phyloP scores from a whole-genome alignment of 208 protist species.

The Angomonas desouzai region DNA sequence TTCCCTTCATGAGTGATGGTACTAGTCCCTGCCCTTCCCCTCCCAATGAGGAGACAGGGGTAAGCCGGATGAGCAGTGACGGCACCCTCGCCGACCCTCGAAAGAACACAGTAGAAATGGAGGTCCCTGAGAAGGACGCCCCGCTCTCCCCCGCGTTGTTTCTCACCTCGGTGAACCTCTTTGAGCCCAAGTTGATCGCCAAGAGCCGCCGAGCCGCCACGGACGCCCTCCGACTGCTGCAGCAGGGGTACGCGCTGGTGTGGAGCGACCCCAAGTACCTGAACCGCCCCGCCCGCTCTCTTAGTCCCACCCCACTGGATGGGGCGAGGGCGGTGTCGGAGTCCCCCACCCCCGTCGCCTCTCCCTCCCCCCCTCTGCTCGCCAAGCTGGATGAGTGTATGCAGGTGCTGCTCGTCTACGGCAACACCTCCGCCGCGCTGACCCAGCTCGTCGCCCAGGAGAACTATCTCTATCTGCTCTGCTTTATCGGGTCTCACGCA shows the following conservation, averaged over 20 bases:
- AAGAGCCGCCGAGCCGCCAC: slow-evolving; percentile 50
- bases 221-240: slow-evolving; percentile 64
- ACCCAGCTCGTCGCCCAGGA: slow-evolving; percentile 50
- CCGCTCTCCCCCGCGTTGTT: slow-evolving; percentile 52
- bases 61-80: not conserved
- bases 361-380: slow-evolving; percentile 32
- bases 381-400: slow-evolving; percentile 59
- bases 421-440: slow-evolving; percentile 63
- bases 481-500: slow-evolving; percentile 60
- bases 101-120: not conserved
- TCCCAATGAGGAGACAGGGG: slow-evolving; percentile 1
- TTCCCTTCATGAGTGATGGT: slow-evolving; percentile 46
- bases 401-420: slow-evolving; percentile 75
- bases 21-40: slow-evolving; percentile 31
- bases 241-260: slow-evolving; percentile 64
- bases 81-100: not conserved
- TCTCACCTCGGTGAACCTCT: slow-evolving; percentile 56
- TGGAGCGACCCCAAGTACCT: slow-evolving; percentile 48
- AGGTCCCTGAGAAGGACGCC: slow-evolving; percentile 18
- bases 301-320: not conserved
- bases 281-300: not conserved
- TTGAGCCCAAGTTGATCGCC: slow-evolving; percentile 55
- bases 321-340: slow-evolving; percentile 21
- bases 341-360: slow-evolving; percentile 29
- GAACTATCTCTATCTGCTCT: slow-evolving; percentile 45